Conservation (phyloP, 805 yeast species). For the Scheffersomyces amazonensis region DNA sequence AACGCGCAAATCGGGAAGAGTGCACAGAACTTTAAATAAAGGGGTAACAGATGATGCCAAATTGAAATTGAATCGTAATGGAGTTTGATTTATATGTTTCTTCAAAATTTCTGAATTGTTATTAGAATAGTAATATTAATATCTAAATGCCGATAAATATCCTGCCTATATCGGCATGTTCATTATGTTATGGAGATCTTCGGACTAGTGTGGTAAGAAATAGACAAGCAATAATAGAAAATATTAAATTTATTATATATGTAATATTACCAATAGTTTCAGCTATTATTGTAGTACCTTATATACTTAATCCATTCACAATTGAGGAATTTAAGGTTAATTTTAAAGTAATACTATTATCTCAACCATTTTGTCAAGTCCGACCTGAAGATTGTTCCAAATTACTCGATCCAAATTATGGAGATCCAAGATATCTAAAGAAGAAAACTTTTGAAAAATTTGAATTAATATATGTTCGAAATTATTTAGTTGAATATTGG, state of each 20-base stretch:
- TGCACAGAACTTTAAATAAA: not conserved
- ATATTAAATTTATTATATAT: conserved; percentile 2
- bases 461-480: conserved; percentile 16
- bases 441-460: conserved; percentile 10
- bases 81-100: not conserved
- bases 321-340: conserved; percentile 9
- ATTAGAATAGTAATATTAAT: not conserved
- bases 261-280: conserved; percentile 8
- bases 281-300: conserved; percentile 8
- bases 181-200: not conserved
- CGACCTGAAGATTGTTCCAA: conserved; percentile 8
- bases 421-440: conserved; percentile 3
- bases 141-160: not conserved
- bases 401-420: conserved; percentile 5
- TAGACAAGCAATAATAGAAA: conserved; percentile 3
- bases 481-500: conserved; percentile 6
- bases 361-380: conserved; percentile 12
- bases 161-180: not conserved
- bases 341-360: conserved; percentile 11
- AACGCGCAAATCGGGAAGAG: not conserved
- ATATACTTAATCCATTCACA: conserved; percentile 11
- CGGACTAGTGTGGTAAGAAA: not conserved
- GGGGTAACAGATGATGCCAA: not conserved
- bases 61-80: not conserved
- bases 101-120: not conserved